Conservation (phyloP, 176 grass and related monocot genomes). For the Dactylis glomerata region DNA sequence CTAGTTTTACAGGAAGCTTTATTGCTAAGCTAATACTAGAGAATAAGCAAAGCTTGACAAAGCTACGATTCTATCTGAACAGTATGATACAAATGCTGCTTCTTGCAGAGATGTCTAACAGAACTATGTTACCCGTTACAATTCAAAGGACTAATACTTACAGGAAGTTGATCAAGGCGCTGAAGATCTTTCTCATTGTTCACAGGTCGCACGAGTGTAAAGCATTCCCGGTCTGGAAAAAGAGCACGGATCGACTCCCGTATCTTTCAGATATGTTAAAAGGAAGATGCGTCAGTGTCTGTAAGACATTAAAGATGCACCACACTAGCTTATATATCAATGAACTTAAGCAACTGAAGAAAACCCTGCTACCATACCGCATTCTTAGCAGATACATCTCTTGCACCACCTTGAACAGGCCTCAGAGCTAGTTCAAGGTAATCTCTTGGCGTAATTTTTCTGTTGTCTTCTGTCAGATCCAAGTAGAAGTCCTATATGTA, state of each 20-base stretch:
- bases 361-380: slow-evolving; percentile 35
- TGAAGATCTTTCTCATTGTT: slow-evolving; percentile 95
- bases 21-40: not conserved
- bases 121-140: not conserved
- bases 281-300: slow-evolving; percentile 16
- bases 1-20: not conserved
- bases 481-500: slow-evolving; percentile 83
- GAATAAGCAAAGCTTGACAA: not conserved
- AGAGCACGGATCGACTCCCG: slow-evolving; percentile 91
- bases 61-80: not conserved
- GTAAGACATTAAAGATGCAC: not conserved
- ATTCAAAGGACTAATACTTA: slow-evolving; percentile 41
- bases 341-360: slow-evolving; percentile 24
- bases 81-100: not conserved
- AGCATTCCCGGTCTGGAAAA: slow-evolving; percentile 97
- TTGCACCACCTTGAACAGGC: slow-evolving; percentile 75
- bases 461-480: slow-evolving; percentile 86
- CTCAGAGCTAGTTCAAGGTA: slow-evolving; percentile 90
- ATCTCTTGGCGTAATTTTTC: slow-evolving; percentile 92
- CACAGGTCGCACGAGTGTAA: slow-evolving; percentile 87
- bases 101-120: not conserved
- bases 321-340: not conserved
- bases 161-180: slow-evolving; percentile 83
- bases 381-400: slow-evolving; percentile 74
- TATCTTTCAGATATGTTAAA: slow-evolving; percentile 50